These are phyloP conservation scores for Achlya hypogyna DNA, from an alignment of 352 stramenopile species.

Conservation along the genomic window DNA sequence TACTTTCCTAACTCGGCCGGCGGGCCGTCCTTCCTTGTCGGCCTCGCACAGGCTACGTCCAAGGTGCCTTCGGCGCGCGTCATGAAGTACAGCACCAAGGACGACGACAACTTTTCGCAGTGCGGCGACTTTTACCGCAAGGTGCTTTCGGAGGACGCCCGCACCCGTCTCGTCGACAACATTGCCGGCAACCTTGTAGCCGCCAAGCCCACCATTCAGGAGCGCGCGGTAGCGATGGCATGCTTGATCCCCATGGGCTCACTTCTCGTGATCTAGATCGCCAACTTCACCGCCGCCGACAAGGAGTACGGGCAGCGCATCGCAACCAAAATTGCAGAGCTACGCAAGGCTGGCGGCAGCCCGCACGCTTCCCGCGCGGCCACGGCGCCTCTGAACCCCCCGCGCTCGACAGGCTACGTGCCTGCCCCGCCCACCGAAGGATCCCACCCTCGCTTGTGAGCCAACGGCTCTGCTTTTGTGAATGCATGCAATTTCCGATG, in stretches of 20 bases:
- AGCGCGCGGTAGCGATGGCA: conserved; percentile 28
- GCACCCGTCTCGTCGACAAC: conserved; percentile 79
- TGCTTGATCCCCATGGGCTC: not conserved
- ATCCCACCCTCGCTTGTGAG: conserved; percentile 41
- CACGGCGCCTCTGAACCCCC: conserved; percentile 45
- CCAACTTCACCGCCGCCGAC: conserved; percentile 83
- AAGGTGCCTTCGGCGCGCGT: conserved; percentile 38
- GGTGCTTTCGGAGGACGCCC: conserved; percentile 49
- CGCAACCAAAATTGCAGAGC: conserved; percentile 52
- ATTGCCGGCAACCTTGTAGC: conserved; percentile 77
- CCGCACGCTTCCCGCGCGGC: conserved; percentile 12
- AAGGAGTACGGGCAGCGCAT: conserved; percentile 76
- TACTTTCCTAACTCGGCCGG: conserved; percentile 84
- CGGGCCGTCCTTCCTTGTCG: conserved; percentile 23
- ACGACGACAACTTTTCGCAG: conserved; percentile 88
- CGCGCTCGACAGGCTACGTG: conserved; percentile 43
- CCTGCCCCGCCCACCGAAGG: conserved; percentile 38
- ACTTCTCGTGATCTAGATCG: conserved; percentile 28
- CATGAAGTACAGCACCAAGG: conserved; percentile 50
- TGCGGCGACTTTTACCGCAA: conserved; percentile 76
- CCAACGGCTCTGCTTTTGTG: not conserved
- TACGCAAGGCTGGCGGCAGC: conserved; percentile 20
- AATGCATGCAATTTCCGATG: not conserved
- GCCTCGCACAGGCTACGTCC: conserved; percentile 26
- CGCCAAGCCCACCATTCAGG: conserved; percentile 70